phyloP scores from a whole-genome alignment of 768 basidiomycete species.

The Porphyrellus cyaneotinctus region DNA sequence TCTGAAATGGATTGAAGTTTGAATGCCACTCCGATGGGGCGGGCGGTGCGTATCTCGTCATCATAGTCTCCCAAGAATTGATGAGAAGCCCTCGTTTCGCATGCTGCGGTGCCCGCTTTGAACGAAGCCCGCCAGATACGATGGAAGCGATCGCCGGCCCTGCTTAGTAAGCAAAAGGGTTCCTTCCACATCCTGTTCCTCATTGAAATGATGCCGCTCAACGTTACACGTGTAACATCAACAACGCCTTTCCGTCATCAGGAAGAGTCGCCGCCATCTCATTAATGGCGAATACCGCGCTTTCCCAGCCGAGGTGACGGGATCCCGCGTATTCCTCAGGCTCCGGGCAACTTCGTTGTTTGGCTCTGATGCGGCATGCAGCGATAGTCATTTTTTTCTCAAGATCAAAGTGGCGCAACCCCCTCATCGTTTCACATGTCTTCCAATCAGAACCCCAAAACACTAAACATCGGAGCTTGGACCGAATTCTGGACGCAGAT shows the following conservation, averaged over 20 bases:
- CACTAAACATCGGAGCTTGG: background rate
- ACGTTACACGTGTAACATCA: conserved; percentile 31
- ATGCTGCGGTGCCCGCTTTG: background rate
- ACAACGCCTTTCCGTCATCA: background rate
- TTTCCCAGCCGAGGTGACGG: background rate
- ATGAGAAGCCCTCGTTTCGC: conserved; percentile 2
- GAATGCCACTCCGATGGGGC: background rate
- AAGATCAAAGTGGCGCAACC: conserved; percentile 6
- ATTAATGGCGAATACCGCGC: conserved; percentile 1
- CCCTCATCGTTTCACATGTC: conserved; percentile 8
- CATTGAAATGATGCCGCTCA: conserved; percentile 12
- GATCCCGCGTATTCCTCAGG: background rate
- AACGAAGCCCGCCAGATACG: background rate
- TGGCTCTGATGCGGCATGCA: background rate
- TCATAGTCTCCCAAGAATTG: background rate
- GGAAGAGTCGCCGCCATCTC: background rate
- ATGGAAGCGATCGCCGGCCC: conserved; percentile 6
- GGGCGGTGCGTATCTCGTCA: conserved; percentile 1
- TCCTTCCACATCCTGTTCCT: background rate
- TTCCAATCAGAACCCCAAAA: conserved; percentile 8
- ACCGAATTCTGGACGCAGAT: background rate
- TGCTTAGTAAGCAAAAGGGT: conserved; percentile 8
- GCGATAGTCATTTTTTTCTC: conserved; percentile 1
- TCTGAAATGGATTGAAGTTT: conserved; percentile 8
- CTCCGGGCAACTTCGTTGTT: background rate